These are phyloP conservation scores for Tylopilus orsonianus DNA, from an alignment of 1,284 basidiomycete genomes.

Conservation along the genomic window DNA sequence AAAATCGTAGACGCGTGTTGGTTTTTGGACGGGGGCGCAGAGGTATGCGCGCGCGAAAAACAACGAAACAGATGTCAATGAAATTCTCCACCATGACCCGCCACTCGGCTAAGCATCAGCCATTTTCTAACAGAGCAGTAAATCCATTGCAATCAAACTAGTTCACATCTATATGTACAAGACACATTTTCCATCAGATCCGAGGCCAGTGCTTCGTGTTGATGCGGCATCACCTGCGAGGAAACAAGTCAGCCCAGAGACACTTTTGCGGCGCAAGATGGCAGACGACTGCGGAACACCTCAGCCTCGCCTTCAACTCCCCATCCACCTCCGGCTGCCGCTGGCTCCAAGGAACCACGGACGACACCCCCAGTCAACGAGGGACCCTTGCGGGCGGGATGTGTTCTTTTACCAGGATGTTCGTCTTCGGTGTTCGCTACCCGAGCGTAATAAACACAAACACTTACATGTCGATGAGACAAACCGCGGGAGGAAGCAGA, in stretches of 20 bases:
- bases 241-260: background rate
- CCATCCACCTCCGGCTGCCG: constrained; percentile 62
- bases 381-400: constrained; percentile 49
- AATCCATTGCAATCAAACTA: constrained; percentile 4
- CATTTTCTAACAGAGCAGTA: background rate
- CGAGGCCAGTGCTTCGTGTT: background rate
- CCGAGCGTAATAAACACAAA: background rate
- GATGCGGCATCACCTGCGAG: constrained; percentile 2
- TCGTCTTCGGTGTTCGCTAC: constrained; percentile 58
- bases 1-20: constrained; percentile 12
- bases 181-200: background rate
- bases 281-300: constrained; percentile 34
- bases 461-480: constrained; percentile 12
- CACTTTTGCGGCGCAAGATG: too few relatives aligned
- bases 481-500: too few relatives aligned
- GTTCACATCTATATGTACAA: constrained; percentile 1
- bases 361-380: constrained; percentile 30
- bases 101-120: constrained; percentile 21
- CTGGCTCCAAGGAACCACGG: constrained; percentile 27
- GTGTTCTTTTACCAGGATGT: constrained; percentile 84
- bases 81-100: constrained; percentile 4
- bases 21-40: constrained; percentile 14
- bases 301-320: constrained; percentile 87
- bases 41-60: constrained; percentile 20
- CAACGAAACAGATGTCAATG: background rate